Percentiles rank a stretch among this genome's conserved stretches.
These are phyloP conservation scores for Claviceps quebecensis DNA, from an alignment of 2,329 filamentous ascomycete genomes.

Conservation along the genomic window DNA sequence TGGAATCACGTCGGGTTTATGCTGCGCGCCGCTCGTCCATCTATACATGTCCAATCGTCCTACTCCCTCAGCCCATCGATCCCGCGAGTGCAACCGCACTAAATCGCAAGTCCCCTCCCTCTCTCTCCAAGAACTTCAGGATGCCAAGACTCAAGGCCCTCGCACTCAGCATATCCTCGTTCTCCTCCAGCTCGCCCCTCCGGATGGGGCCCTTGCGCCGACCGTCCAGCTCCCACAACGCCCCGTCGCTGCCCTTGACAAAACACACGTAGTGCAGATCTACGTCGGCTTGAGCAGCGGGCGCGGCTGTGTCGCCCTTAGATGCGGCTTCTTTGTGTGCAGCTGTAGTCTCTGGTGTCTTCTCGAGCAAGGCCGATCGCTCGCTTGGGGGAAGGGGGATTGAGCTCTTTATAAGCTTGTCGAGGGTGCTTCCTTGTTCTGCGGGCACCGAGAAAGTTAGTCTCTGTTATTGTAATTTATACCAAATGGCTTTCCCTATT, in stretches of 20 bases:
- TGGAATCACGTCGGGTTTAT: not conserved
- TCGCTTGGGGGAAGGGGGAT: constrained; percentile 51
- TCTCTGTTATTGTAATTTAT: too few species aligned
- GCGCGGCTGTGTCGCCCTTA: constrained; percentile 65
- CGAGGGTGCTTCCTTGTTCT: constrained; percentile 42
- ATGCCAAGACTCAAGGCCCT: constrained; percentile 59
- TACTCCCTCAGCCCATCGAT: constrained; percentile 27
- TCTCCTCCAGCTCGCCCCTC: constrained; percentile 38
- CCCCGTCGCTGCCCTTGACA: constrained; percentile 57
- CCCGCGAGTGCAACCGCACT: constrained; percentile 43
- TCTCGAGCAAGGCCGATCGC: constrained; percentile 63
- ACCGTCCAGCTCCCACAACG: constrained; percentile 47
- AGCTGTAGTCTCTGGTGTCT: constrained; percentile 57
- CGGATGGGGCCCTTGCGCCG: constrained; percentile 42
- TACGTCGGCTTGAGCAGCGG: constrained; percentile 64
- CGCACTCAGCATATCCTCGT: constrained; percentile 62
- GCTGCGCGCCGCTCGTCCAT: not conserved
- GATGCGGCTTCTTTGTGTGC: constrained; percentile 69
- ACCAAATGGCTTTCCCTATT: not conserved
- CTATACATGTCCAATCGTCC: not conserved
- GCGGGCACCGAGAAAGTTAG: not conserved
- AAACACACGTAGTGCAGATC: constrained; percentile 96
- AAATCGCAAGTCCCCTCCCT: constrained; percentile 42
- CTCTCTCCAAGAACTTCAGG: constrained; percentile 41
- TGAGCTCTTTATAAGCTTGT: constrained; percentile 54